Evolutionary conservation across 2,329 filamentous ascomycete genomes (phyloP).

Genomic region (Ophiocordyceps camponoti-saundersi): DNA sequence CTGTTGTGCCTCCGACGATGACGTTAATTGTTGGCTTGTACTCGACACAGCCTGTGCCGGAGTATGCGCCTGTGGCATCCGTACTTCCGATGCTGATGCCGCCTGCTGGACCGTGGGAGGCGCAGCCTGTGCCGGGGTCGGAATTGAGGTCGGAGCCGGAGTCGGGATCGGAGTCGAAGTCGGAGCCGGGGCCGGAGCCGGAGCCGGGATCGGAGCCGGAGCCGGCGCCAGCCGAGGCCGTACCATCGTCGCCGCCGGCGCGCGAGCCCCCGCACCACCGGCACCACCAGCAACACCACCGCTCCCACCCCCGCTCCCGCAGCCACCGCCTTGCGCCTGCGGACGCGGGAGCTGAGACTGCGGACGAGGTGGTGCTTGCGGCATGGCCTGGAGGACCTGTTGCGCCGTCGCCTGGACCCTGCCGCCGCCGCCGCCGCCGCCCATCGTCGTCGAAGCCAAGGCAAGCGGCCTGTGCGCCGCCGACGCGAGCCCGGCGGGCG

Average conservation of each 20-base stretch:
- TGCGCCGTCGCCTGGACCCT: constrained; percentile 12
- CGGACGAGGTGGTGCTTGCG: constrained; percentile 10
- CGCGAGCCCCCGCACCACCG: no score
- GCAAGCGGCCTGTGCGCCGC: neutral
- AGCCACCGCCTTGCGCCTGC: constrained; percentile 5
- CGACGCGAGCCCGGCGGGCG: neutral
- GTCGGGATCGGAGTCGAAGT: neutral
- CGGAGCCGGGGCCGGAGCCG: neutral
- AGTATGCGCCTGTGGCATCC: neutral
- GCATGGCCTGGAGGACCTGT: constrained; percentile 12
- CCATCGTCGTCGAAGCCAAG: constrained; percentile 8
- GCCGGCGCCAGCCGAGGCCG: neutral
- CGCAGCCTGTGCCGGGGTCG: neutral
- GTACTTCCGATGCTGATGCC: neutral
- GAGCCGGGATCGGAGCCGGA: constrained; percentile 3
- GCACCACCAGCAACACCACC: no score
- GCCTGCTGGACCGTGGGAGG: neutral
- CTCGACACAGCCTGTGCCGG: neutral
- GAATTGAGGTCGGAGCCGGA: neutral
- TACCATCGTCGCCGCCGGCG: neutral
- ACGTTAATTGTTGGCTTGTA: neutral
- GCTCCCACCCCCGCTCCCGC: no score
- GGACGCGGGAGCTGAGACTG: constrained; percentile 13
- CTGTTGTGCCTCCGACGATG: neutral
- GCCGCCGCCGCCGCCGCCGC: constrained; percentile 2